Conservation (phyloP, 1,284 basidiomycete species). For the Apiotrichum veenhuisii region DNA sequence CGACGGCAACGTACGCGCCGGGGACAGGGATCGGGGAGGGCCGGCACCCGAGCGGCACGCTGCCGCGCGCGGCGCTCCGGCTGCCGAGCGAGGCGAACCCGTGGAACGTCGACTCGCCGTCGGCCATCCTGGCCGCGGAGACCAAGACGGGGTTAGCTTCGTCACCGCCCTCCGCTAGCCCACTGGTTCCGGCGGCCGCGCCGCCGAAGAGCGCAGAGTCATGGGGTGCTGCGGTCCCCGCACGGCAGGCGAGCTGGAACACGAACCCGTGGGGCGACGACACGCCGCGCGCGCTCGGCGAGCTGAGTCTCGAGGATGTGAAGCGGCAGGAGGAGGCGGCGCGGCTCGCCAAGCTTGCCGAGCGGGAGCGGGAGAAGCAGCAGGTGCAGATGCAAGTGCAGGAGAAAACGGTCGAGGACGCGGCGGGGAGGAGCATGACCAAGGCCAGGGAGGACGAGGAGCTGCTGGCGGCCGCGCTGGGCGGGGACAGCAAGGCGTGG, state of each 20-base stretch:
- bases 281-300: conserved; percentile 6
- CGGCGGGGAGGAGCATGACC: background rate
- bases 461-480: conserved; percentile 32
- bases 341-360: too few relatives aligned
- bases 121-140: background rate
- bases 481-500: conserved; percentile 43
- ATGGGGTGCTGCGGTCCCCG: background rate
- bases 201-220: background rate
- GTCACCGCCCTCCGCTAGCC: background rate
- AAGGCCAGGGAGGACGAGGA: background rate
- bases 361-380: too few relatives aligned
- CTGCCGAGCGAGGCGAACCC: conserved; percentile 23
- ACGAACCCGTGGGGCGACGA: conserved; percentile 25
- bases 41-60: background rate
- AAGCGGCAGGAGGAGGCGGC: background rate
- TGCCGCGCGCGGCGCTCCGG: conserved; percentile 5
- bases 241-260: background rate
- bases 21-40: conserved; percentile 29
- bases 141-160: too few relatives aligned
- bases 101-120: conserved; percentile 14
- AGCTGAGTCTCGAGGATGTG: conserved; percentile 11
- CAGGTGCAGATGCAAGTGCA: too few relatives aligned
- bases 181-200: background rate
- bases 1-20: conserved; percentile 7
- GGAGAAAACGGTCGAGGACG: too few relatives aligned